phyloP scores from a whole-genome alignment of 495 filamentous ascomycete genomes.

The Penicillium waksmanii region DNA sequence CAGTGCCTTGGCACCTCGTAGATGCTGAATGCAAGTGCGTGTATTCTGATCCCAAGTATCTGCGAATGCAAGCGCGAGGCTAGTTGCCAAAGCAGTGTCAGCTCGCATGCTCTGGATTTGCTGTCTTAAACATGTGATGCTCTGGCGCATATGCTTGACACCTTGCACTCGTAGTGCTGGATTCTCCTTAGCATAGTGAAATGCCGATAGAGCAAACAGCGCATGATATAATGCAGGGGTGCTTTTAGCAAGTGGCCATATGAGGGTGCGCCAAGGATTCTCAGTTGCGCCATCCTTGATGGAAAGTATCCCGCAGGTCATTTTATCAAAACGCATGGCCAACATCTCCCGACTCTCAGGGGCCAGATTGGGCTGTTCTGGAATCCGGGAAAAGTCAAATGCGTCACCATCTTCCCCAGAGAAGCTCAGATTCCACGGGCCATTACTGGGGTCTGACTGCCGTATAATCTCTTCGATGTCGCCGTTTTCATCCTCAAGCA shows the following conservation, averaged over 20 bases:
- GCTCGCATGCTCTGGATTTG: slow-evolving; percentile 63
- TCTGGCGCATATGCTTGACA: slow-evolving; percentile 73
- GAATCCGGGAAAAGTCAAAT: slow-evolving; percentile 15
- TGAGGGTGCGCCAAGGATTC: slow-evolving; percentile 76
- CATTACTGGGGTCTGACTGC: slow-evolving; percentile 40
- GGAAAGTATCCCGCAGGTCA: slow-evolving; percentile 78
- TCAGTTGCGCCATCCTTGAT: slow-evolving; percentile 71
- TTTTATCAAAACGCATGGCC: slow-evolving; percentile 66
- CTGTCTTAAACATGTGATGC: slow-evolving; percentile 60
- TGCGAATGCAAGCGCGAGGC: slow-evolving; percentile 72
- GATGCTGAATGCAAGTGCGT: slow-evolving; percentile 73
- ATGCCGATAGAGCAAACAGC: slow-evolving; percentile 74
- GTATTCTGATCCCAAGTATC: slow-evolving; percentile 81
- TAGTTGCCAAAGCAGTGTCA: slow-evolving; percentile 74
- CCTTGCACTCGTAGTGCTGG: slow-evolving; percentile 64
- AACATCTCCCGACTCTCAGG: slow-evolving; percentile 65
- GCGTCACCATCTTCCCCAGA: slow-evolving; percentile 9
- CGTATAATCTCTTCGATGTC: slow-evolving; percentile 65
- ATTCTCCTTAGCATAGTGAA: slow-evolving; percentile 67
- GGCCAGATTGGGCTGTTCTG: slow-evolving; percentile 32
- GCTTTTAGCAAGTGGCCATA: slow-evolving; percentile 71
- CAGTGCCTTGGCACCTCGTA: slow-evolving; percentile 69
- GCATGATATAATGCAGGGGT: slow-evolving; percentile 76
- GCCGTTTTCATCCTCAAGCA: slow-evolving; percentile 51
- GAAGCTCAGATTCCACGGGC: slow-evolving; percentile 41